Conservation (phyloP, 495 filamentous ascomycete genomes). For the Chaetomidium leptoderma region DNA sequence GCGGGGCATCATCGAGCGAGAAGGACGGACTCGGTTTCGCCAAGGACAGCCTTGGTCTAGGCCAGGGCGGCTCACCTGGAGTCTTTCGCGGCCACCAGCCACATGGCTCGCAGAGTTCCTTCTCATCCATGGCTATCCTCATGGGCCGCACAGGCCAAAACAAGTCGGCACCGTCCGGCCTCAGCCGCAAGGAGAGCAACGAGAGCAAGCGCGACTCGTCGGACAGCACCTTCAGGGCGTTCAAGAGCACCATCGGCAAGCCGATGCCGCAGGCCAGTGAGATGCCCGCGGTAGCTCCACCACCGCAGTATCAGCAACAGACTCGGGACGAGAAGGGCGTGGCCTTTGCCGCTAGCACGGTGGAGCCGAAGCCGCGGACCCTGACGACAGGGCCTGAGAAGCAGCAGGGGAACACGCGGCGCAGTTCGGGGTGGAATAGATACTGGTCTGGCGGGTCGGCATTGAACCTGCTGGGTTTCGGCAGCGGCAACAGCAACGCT, state of each 20-base stretch:
- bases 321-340: conserved; percentile 39
- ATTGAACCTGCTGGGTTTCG: conserved; percentile 49
- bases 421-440: conserved; percentile 58
- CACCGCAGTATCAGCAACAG: conserved; percentile 24
- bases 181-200: conserved; percentile 45
- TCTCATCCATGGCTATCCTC: conserved; percentile 54
- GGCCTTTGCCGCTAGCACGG: conserved; percentile 38
- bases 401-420: conserved; percentile 35
- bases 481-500: conserved; percentile 21
- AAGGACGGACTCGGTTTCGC: conserved; percentile 48
- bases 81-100: conserved; percentile 45
- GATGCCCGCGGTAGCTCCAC: conserved; percentile 4
- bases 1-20: conserved; percentile 49
- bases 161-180: conserved; percentile 34
- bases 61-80: conserved; percentile 31
- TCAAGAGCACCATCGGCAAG: conserved; percentile 52
- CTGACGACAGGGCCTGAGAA: conserved; percentile 23
- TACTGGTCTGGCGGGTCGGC: conserved; percentile 58
- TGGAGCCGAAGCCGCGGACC: conserved; percentile 36
- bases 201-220: conserved; percentile 47
- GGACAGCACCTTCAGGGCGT: conserved; percentile 48
- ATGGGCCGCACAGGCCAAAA: conserved; percentile 45
- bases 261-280: conserved; percentile 43
- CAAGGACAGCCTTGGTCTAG: conserved; percentile 52
- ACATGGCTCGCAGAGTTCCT: conserved; percentile 46